A percentile compares a stretch with the other conserved stretches of the same genome.
Evolutionary conservation across 345 rosid genomes (phyloP).

Genomic region (Stellera chamaejasme): DNA sequence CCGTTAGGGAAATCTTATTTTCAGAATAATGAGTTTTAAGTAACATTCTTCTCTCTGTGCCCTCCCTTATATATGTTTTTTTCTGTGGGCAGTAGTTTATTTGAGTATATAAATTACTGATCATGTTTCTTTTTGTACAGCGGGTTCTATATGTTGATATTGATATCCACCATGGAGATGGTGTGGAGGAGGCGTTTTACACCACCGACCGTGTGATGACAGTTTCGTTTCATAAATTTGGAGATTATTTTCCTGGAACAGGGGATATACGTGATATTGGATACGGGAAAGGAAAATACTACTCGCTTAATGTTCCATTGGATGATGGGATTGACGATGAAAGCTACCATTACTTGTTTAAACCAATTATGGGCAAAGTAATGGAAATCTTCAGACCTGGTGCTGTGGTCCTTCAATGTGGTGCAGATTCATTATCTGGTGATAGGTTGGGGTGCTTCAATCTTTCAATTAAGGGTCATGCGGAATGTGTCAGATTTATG

Average conservation of each 20-base stretch:
- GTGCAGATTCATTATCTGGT: conserved; percentile 65
- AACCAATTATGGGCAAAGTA: conserved; percentile 56
- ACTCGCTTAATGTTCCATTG: conserved; percentile 59
- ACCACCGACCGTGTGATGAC: conserved; percentile 69
- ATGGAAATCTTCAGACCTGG: conserved; percentile 62
- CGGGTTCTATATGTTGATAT: conserved; percentile 68
- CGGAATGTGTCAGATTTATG: conserved; percentile 64
- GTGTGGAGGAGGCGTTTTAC: conserved; percentile 72
- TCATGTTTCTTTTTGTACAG: conserved; percentile 20
- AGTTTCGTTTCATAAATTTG: conserved; percentile 63
- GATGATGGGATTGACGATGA: conserved; percentile 71
- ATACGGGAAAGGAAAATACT: conserved; percentile 47
- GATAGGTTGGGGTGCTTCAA: conserved; percentile 69
- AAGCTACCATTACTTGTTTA: conserved; percentile 63
- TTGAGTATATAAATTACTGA: background rate
- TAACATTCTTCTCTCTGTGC: too few species aligned
- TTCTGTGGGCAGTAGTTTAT: background rate
- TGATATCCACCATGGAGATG: conserved; percentile 66
- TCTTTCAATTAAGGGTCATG: conserved; percentile 74
- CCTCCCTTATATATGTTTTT: background rate
- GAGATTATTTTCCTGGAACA: conserved; percentile 65
- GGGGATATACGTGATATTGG: conserved; percentile 53
- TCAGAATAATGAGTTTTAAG: too few species aligned
- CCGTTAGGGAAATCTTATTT: too few species aligned
- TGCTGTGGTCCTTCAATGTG: conserved; percentile 61